Percentiles rank a stretch among this genome's conserved stretches.
phyloP scores from a whole-genome alignment of 805 yeast genomes.

The Candida nitratophila region DNA sequence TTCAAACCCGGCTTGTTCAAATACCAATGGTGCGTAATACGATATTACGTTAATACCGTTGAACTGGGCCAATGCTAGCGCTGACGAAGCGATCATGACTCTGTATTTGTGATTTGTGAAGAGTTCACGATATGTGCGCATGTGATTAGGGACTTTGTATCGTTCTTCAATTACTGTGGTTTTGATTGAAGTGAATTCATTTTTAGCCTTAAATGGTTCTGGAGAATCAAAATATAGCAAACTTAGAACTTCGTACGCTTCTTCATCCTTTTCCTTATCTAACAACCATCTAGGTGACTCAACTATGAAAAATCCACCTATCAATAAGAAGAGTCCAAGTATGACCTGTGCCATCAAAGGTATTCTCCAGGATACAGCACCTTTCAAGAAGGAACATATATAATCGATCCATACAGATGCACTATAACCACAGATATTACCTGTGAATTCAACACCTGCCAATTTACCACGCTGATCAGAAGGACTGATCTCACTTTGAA shows the following conservation, averaged over 20 bases:
- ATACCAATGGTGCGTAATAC: slow-evolving; percentile 85
- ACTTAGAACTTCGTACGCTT: slow-evolving; percentile 35
- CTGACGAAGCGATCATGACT: slow-evolving; percentile 74
- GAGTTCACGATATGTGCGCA: slow-evolving; percentile 36
- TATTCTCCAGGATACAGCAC: slow-evolving; percentile 65
- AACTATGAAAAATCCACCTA: slow-evolving; percentile 73
- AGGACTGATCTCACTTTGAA: slow-evolving; percentile 85
- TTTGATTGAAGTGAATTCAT: slow-evolving; percentile 42
- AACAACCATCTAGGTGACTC: slow-evolving; percentile 88
- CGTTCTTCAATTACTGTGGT: slow-evolving; percentile 32
- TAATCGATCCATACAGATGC: slow-evolving; percentile 86
- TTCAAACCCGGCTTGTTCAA: slow-evolving; percentile 86
- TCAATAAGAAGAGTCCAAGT: slow-evolving; percentile 55
- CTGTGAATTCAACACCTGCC: slow-evolving; percentile 85
- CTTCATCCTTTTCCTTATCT: slow-evolving; percentile 61
- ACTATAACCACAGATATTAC: slow-evolving; percentile 76
- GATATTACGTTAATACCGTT: slow-evolving; percentile 87
- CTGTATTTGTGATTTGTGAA: slow-evolving; percentile 33
- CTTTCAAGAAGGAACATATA: slow-evolving; percentile 55
- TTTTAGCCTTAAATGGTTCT: slow-evolving; percentile 19
- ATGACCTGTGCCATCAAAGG: slow-evolving; percentile 72
- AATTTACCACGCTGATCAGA: slow-evolving; percentile 78
- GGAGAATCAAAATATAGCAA: slow-evolving; percentile 24
- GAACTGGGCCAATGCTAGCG: slow-evolving; percentile 83
- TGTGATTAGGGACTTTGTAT: slow-evolving; percentile 28